Evolutionary conservation across 2,329 filamentous ascomycete genomes (phyloP), one percentile per base, ranked within the genome.

Genomic region (Apiospora saccharicola): DNA sequence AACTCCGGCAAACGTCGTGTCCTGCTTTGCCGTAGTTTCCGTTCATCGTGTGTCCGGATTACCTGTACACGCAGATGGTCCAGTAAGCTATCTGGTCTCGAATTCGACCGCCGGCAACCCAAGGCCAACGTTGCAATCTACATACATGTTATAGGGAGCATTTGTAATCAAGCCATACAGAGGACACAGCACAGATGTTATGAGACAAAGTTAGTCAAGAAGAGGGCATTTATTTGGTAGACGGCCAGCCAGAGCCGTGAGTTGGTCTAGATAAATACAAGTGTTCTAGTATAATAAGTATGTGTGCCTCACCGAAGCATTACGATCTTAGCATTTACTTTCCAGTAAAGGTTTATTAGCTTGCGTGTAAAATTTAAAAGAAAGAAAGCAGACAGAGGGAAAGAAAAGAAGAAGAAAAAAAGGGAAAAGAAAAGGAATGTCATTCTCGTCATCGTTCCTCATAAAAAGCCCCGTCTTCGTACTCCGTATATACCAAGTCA

Each of bases 391-490:
- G 22, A 4, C 3, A n/a, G 37, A 37, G 16, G 19, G 22, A 34
- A 34, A 30, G 26, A 2, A 4, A 30, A 30, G 26, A 30, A 30
- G 26, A 30, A 30, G 4, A 7, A 37, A 57, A 57, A 19, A 10
- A 57, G n/a, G n/a, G n/a, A n/a, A 41, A 64, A 10, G 19, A 24
- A 41, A 37, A 64, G 57, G 34, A 64, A 64, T 22, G 57, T 64
- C 57, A 64, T 64, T 64, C 34, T 64, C 57, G 34, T 64, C 57
- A 41, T 41, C 34, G 34, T 64, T 64, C 34, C 34, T 64, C 34
- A 41, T 64, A 22, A 24, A n/a, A 14, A n/a, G 19, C 22, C 57
- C 57, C 22, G n/a, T 1, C 26, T 30, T 30, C 26, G 26, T 30
- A 30, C 26, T 12, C 12, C 34, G 34, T 41, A 14, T 64, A 22